phyloP scores from a whole-genome alignment of 2,329 filamentous ascomycete species.

The Penicillium nordicum region DNA sequence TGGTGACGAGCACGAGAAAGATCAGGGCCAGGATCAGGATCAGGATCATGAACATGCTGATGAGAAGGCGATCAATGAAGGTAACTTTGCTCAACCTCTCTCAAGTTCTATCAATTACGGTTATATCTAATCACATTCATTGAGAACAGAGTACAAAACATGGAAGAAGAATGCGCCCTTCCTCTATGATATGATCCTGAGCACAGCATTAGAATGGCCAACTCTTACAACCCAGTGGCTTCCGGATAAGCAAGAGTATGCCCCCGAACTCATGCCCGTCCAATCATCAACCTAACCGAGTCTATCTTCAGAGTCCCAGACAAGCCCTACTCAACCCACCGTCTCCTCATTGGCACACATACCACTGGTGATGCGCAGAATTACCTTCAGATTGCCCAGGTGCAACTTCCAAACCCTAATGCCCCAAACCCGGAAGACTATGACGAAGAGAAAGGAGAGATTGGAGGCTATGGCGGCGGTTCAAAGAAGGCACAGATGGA shows the following conservation, averaged over 20 bases:
- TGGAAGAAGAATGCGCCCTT: slow-evolving; percentile 99
- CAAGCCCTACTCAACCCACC: slow-evolving; percentile 82
- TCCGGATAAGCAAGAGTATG: slow-evolving; percentile 79
- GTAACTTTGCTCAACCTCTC: slow-evolving; percentile 42
- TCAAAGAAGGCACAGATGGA: slow-evolving; percentile 64
- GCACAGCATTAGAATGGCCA: slow-evolving; percentile 93
- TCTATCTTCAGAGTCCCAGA: slow-evolving; percentile 59
- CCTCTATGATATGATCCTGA: slow-evolving; percentile 95
- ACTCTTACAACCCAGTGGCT: slow-evolving; percentile 98
- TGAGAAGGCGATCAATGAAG: slow-evolving; percentile 92
- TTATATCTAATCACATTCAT: slow-evolving; percentile 5
- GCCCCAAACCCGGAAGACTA: slow-evolving; percentile 74
- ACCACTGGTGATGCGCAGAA: slow-evolving; percentile 83
- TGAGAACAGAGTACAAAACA: slow-evolving; percentile 82
- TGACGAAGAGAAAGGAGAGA: slow-evolving; percentile 86
- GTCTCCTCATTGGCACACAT: slow-evolving; percentile 89
- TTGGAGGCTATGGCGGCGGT: slow-evolving; percentile 81
- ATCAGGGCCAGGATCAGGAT: slow-evolving; percentile 42
- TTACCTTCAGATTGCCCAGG: slow-evolving; percentile 90
- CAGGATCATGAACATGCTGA: slow-evolving; percentile 72
- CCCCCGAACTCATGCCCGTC: not conserved
- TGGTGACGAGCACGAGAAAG: slow-evolving; percentile 38
- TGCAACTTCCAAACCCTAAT: slow-evolving; percentile 81
- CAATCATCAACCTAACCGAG: not conserved
- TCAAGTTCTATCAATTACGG: not conserved